Evolutionary conservation across 202 grass and related monocot species (phyloP).

Genomic region (Alloteropsis angusta): DNA sequence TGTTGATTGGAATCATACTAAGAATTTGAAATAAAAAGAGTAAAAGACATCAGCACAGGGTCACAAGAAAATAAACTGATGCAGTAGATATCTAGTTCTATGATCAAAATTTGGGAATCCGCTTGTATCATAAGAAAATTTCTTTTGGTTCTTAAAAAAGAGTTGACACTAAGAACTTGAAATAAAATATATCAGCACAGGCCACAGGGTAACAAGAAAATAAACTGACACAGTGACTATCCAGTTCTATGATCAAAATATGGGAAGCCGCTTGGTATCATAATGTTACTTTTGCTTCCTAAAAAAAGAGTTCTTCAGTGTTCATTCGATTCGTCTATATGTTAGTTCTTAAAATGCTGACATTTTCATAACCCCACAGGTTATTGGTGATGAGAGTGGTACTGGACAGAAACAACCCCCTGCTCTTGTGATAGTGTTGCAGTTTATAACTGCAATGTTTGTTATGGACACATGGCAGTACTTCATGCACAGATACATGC

Average conservation of each 20-base stretch:
- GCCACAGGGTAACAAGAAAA: no score
- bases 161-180: no score
- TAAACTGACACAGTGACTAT: no score
- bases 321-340: background rate
- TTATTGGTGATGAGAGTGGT: constrained; percentile 50
- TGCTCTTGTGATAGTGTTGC: constrained; percentile 26
- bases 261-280: background rate
- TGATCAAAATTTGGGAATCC: background rate
- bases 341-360: background rate
- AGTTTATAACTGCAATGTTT: constrained; percentile 68
- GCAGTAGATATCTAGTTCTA: background rate
- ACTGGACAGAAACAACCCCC: constrained; percentile 29
- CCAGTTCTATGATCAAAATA: no score
- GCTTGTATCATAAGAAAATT: background rate
- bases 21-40: background rate
- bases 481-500: constrained; percentile 92
- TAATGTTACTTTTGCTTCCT: background rate
- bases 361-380: constrained; percentile 32
- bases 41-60: background rate
- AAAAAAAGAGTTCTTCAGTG: background rate
- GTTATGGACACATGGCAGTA: constrained; percentile 94
- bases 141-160: background rate
- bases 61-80: background rate
- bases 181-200: no score
- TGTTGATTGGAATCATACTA: background rate